A percentile compares a stretch with the other conserved stretches of the same genome.
These are phyloP conservation scores for Aspergillus novoparasiticus DNA, from an alignment of 2,329 filamentous ascomycete species.

Conservation along the genomic window DNA sequence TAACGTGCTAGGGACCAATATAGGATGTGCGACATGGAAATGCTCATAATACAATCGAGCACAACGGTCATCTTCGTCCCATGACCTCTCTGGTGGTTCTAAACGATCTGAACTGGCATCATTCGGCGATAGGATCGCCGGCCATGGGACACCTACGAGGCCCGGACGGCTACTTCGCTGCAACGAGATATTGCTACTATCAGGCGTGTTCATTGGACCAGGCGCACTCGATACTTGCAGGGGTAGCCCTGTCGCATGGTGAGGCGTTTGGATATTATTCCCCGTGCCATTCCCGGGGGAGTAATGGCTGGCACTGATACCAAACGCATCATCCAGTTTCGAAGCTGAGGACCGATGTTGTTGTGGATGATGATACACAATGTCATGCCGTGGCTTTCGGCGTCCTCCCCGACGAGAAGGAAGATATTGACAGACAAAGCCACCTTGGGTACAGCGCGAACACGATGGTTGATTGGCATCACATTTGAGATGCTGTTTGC, in stretches of 20 bases:
- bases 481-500: constrained; percentile 70
- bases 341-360: neutral
- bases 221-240: neutral
- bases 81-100: constrained; percentile 19
- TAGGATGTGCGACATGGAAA: constrained; percentile 57
- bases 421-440: constrained; percentile 67
- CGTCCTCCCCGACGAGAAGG: constrained; percentile 67
- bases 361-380: constrained; percentile 3
- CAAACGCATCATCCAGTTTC: constrained; percentile 6
- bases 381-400: constrained; percentile 35
- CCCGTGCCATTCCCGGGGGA: neutral
- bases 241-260: neutral
- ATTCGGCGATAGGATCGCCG: constrained; percentile 22
- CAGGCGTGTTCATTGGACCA: constrained; percentile 24
- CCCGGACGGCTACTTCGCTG: constrained; percentile 17
- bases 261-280: neutral
- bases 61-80: constrained; percentile 36
- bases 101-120: constrained; percentile 16
- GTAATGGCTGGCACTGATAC: constrained; percentile 1
- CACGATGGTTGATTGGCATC: constrained; percentile 67
- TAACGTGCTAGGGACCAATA: constrained; percentile 51
- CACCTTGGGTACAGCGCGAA: constrained; percentile 62
- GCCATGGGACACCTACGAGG: constrained; percentile 25
- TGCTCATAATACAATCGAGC: constrained; percentile 55
- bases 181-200: constrained; percentile 18